These are phyloP conservation scores for Orbilia quercus DNA, from an alignment of 2,329 filamentous ascomycete species.

Conservation along the genomic window DNA sequence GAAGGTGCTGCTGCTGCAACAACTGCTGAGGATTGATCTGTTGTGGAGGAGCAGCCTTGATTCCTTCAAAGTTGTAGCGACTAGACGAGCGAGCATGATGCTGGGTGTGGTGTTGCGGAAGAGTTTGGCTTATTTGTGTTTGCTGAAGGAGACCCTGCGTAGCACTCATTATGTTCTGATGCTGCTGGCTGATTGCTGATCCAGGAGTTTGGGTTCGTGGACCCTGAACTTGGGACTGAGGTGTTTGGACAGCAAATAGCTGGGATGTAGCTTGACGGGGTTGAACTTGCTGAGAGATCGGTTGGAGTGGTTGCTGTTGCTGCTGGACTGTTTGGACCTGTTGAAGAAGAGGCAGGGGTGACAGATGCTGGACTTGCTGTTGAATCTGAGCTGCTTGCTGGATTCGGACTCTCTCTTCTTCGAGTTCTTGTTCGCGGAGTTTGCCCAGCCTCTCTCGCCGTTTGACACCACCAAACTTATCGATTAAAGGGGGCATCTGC, in stretches of 20 bases:
- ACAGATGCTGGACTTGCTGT: conserved; percentile 57
- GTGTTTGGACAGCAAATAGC: conserved; percentile 68
- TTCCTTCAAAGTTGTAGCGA: conserved; percentile 65
- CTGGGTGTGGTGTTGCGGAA: conserved; percentile 63
- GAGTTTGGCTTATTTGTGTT: conserved; percentile 59
- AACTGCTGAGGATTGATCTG: conserved; percentile 62
- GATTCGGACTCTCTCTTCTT: conserved; percentile 56
- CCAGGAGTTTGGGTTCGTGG: conserved; percentile 65
- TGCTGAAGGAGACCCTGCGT: conserved; percentile 57
- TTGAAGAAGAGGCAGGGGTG: conserved; percentile 55
- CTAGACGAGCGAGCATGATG: conserved; percentile 69
- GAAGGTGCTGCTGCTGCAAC: conserved; percentile 67
- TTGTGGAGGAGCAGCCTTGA: conserved; percentile 56
- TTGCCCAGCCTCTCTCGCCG: conserved; percentile 77
- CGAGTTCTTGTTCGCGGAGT: conserved; percentile 68
- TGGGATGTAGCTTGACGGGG: conserved; percentile 69
- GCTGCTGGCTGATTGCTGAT: conserved; percentile 52
- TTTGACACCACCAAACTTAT: conserved; percentile 82
- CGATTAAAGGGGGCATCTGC: conserved; percentile 81
- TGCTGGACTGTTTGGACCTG: conserved; percentile 68
- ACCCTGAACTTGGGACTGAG: conserved; percentile 64
- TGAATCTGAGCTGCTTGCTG: conserved; percentile 58
- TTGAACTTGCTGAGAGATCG: conserved; percentile 62
- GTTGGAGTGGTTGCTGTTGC: conserved; percentile 75
- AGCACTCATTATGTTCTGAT: conserved; percentile 61